Percentiles rank a stretch among this genome's conserved stretches.
Conservation (phyloP, 805 yeast species). For the Pichia nanzhaoensis region DNA sequence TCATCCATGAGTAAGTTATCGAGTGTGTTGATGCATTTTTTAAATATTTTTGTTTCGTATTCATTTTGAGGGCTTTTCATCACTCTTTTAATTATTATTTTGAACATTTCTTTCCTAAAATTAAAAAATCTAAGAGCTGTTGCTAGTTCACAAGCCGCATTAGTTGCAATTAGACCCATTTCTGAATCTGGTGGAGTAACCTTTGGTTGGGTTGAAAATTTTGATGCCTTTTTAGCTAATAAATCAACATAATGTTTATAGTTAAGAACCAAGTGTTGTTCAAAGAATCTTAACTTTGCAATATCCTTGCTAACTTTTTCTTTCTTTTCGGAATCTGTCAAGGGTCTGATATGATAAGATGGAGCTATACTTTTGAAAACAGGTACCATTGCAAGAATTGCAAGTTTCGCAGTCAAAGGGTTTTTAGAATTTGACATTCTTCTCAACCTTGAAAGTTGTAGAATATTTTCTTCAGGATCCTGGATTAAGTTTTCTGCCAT, state of each 20-base stretch:
- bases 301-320: constrained; percentile 84
- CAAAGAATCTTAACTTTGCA: constrained; percentile 68
- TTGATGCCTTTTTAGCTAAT: constrained; percentile 34
- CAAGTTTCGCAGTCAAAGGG: constrained; percentile 58
- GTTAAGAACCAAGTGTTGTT: constrained; percentile 64
- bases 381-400: constrained; percentile 74
- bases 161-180: constrained; percentile 54
- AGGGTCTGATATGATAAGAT: constrained; percentile 75
- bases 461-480: constrained; percentile 81
- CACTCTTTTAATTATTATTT: constrained; percentile 59
- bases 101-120: constrained; percentile 66
- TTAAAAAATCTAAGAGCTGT: constrained; percentile 72
- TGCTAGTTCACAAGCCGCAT: constrained; percentile 74
- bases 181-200: constrained; percentile 32
- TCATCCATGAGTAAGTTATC: constrained; percentile 74
- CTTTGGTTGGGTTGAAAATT: constrained; percentile 28
- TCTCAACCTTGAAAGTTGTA: constrained; percentile 56
- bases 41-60: constrained; percentile 44
- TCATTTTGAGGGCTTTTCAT: constrained; percentile 49
- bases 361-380: constrained; percentile 85
- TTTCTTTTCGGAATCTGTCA: constrained; percentile 71
- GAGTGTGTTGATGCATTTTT: constrained; percentile 54
- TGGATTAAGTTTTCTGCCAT: constrained; percentile 72
- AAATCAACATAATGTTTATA: constrained; percentile 62
- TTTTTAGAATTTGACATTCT: constrained; percentile 66